These are phyloP conservation scores for Podaxis rugospora DNA, from an alignment of 768 basidiomycete genomes.

Conservation along the genomic window DNA sequence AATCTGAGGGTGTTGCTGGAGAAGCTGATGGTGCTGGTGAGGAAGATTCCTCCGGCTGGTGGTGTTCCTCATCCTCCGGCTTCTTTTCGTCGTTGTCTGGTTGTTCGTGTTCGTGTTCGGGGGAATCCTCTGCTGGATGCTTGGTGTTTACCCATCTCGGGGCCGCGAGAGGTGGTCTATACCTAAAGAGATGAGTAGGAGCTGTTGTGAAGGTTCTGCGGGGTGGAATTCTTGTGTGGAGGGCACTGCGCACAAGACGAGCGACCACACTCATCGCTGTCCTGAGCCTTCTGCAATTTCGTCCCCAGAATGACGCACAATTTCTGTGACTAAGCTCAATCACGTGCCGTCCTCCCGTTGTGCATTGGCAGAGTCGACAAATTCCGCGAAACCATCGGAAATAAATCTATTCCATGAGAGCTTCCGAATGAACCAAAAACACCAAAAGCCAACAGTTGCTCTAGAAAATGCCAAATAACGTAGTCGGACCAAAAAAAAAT, in stretches of 20 bases:
- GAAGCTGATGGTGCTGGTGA: conserved; percentile 14
- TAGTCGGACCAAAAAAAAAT: no score
- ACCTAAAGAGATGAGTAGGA: background rate
- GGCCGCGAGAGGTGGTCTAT: background rate
- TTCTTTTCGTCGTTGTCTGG: background rate
- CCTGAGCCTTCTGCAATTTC: background rate
- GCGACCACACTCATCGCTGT: conserved; percentile 11
- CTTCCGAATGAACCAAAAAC: no score
- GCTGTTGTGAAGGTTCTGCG: background rate
- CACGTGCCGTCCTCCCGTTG: background rate
- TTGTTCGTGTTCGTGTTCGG: background rate
- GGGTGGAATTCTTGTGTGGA: background rate
- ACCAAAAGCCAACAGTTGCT: no score
- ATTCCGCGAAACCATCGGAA: no score
- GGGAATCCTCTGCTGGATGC: background rate
- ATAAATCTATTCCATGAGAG: no score
- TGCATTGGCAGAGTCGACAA: no score
- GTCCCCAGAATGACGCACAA: background rate
- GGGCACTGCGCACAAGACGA: conserved; percentile 1
- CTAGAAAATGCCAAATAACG: no score
- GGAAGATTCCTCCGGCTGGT: conserved; percentile 8
- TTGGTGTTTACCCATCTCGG: conserved; percentile 9
- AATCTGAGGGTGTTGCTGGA: conserved; percentile 16
- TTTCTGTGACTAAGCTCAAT: background rate
- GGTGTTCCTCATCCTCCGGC: background rate